A percentile compares a stretch with the other conserved stretches of the same genome.
Evolutionary conservation across 306 rosid species (phyloP).

Genomic region (Phaseolus lunatus): DNA sequence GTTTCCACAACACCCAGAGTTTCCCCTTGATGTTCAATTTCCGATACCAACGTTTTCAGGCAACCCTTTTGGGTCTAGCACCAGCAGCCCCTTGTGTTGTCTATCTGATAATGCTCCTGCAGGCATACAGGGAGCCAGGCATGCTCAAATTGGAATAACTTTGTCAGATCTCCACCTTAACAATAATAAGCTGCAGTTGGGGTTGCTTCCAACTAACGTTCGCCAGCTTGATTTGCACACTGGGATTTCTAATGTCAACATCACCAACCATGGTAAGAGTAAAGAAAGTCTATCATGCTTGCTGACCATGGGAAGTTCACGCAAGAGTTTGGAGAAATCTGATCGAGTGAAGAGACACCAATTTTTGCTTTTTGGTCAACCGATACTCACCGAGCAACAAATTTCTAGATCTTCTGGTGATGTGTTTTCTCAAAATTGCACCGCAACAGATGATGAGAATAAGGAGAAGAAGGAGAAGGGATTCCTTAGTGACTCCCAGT

Average conservation of each 20-base stretch:
- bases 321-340: slow-evolving; percentile 69
- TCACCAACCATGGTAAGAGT: slow-evolving; percentile 51
- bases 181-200: slow-evolving; percentile 75
- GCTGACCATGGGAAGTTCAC: slow-evolving; percentile 75
- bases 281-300: slow-evolving; percentile 68
- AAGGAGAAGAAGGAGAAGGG: slow-evolving; percentile 53
- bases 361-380: slow-evolving; percentile 94
- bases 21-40: slow-evolving; percentile 69
- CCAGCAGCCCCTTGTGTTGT: slow-evolving; percentile 78
- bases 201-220: slow-evolving; percentile 66
- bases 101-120: slow-evolving; percentile 83
- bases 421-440: slow-evolving; percentile 44
- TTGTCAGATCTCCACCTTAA: slow-evolving; percentile 77
- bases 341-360: slow-evolving; percentile 75
- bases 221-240: slow-evolving; percentile 58
- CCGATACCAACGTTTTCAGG: slow-evolving; percentile 69
- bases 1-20: slow-evolving; percentile 68
- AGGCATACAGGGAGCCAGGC: slow-evolving; percentile 99
- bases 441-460: slow-evolving; percentile 41
- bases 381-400: slow-evolving; percentile 95
- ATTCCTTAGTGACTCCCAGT: slow-evolving; percentile 54
- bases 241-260: slow-evolving; percentile 56
- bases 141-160: slow-evolving; percentile 95
- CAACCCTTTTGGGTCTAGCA: slow-evolving; percentile 78
- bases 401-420: slow-evolving; percentile 61